phyloP scores from a whole-genome alignment of 805 yeast species.

The Torulaspora gathmanii region DNA sequence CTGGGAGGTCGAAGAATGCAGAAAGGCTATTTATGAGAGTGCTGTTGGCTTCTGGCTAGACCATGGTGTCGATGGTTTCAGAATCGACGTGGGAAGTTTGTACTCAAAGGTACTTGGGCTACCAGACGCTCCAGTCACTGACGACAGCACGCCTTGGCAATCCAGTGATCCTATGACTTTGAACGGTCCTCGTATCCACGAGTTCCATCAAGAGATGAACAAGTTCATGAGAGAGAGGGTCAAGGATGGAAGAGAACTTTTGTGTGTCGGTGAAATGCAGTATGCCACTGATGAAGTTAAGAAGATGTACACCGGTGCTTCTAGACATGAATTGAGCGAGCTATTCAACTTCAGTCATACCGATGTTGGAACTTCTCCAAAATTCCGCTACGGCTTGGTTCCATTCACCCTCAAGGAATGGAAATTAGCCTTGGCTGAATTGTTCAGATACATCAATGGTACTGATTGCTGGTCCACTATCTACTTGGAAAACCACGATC shows the following conservation, averaged over 20 bases:
- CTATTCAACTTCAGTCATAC: slow-evolving; percentile 38
- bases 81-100: slow-evolving; percentile 53
- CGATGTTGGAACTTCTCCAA: slow-evolving; percentile 38
- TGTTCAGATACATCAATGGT: slow-evolving; percentile 40
- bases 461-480: slow-evolving; percentile 56
- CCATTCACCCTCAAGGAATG: slow-evolving; percentile 39
- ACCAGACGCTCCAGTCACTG: slow-evolving; percentile 47
- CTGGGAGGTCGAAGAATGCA: slow-evolving; percentile 46
- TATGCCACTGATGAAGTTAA: slow-evolving; percentile 40
- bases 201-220: slow-evolving; percentile 51
- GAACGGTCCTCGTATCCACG: slow-evolving; percentile 55
- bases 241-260: slow-evolving; percentile 39
- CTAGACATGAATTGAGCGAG: slow-evolving; percentile 40
- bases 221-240: slow-evolving; percentile 38
- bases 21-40: slow-evolving; percentile 39
- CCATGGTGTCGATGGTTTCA: slow-evolving; percentile 54
- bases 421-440: slow-evolving; percentile 39
- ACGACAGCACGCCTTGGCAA: slow-evolving; percentile 42
- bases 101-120: slow-evolving; percentile 45
- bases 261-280: slow-evolving; percentile 58
- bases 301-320: slow-evolving; percentile 40
- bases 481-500: slow-evolving; percentile 57
- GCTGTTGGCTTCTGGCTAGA: slow-evolving; percentile 52
- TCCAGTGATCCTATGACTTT: slow-evolving; percentile 34
- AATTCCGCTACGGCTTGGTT: slow-evolving; percentile 36